These are phyloP conservation scores for Phytopythium mirpurense DNA, from an alignment of 352 stramenopile genomes.

Conservation along the genomic window DNA sequence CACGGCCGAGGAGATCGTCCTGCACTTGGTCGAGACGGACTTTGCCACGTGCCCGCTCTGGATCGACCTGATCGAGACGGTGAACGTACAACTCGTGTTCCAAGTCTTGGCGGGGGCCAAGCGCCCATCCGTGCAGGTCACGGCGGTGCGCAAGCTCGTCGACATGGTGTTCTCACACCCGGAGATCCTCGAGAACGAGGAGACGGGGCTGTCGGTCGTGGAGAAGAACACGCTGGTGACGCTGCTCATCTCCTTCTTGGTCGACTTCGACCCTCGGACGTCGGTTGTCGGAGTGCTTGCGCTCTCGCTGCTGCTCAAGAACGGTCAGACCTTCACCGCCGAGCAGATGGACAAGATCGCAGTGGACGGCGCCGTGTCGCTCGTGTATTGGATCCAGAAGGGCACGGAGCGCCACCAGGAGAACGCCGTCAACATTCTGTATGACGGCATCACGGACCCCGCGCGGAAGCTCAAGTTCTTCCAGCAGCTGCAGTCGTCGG, in stretches of 20 bases:
- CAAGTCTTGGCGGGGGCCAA: slow-evolving; percentile 51
- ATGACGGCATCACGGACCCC: slow-evolving; percentile 52
- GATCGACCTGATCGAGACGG: slow-evolving; percentile 63
- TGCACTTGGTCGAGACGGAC: slow-evolving; percentile 75
- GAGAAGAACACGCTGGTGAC: slow-evolving; percentile 62
- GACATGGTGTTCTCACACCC: slow-evolving; percentile 70
- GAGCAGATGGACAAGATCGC: slow-evolving; percentile 72
- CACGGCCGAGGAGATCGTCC: slow-evolving; percentile 65
- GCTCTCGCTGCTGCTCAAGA: slow-evolving; percentile 57
- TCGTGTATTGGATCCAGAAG: slow-evolving; percentile 85
- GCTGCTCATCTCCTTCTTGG: slow-evolving; percentile 66
- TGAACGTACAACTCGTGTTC: slow-evolving; percentile 56
- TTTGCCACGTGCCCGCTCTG: slow-evolving; percentile 81
- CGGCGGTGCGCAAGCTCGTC: slow-evolving; percentile 62
- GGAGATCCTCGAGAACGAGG: slow-evolving; percentile 47
- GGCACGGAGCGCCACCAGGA: slow-evolving; percentile 78
- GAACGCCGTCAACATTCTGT: slow-evolving; percentile 66
- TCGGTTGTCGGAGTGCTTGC: slow-evolving; percentile 72
- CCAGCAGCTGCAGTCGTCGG: slow-evolving; percentile 42
- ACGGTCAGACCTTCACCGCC: slow-evolving; percentile 41
- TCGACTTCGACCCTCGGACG: slow-evolving; percentile 63
- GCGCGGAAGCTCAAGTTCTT: slow-evolving; percentile 47
- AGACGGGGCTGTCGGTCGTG: slow-evolving; percentile 29
- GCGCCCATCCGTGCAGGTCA: slow-evolving; percentile 54
- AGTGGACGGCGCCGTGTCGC: slow-evolving; percentile 56